These are phyloP conservation scores for Crucihimalaya himalaica DNA, from an alignment of 345 rosid species.

Conservation along the genomic window DNA sequence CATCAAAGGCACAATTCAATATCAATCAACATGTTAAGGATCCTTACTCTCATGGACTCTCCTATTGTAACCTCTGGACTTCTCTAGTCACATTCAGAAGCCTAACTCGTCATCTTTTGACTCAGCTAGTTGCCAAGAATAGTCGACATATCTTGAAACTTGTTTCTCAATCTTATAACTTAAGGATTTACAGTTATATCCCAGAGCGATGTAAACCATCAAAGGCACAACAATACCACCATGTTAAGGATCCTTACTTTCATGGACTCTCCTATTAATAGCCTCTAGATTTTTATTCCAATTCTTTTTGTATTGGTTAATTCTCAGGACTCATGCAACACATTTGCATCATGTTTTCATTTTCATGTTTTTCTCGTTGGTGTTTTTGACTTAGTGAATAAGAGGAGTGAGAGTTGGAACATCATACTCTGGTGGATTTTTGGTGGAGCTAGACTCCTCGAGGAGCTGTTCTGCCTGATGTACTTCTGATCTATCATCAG, in stretches of 20 bases:
- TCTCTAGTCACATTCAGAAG: background rate
- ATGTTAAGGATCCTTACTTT: background rate
- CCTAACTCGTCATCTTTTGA: slow-evolving; percentile 1
- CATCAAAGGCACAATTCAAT: slow-evolving; percentile 3
- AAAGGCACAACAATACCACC: background rate
- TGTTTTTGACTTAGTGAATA: slow-evolving; percentile 1
- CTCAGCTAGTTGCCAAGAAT: slow-evolving; percentile 6
- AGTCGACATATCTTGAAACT: background rate
- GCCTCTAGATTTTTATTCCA: background rate
- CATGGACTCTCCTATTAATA: background rate
- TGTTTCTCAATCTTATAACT: background rate
- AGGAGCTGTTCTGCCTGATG: slow-evolving; percentile 41
- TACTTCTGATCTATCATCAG: slow-evolving; percentile 49
- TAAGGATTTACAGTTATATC: background rate
- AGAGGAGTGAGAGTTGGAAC: slow-evolving; percentile 36
- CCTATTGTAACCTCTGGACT: background rate
- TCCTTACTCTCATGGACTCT: background rate
- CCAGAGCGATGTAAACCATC: slow-evolving; percentile 6
- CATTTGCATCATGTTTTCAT: background rate
- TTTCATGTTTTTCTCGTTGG: background rate
- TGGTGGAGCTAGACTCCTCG: slow-evolving; percentile 38
- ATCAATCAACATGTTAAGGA: background rate
- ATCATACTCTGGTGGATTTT: slow-evolving; percentile 47
- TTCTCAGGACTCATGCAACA: slow-evolving; percentile 10
- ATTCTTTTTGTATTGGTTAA: background rate